A percentile compares a stretch with the other conserved stretches of the same genome.
phyloP scores from a whole-genome alignment of 306 rosid species.

The Trifolium repens region DNA sequence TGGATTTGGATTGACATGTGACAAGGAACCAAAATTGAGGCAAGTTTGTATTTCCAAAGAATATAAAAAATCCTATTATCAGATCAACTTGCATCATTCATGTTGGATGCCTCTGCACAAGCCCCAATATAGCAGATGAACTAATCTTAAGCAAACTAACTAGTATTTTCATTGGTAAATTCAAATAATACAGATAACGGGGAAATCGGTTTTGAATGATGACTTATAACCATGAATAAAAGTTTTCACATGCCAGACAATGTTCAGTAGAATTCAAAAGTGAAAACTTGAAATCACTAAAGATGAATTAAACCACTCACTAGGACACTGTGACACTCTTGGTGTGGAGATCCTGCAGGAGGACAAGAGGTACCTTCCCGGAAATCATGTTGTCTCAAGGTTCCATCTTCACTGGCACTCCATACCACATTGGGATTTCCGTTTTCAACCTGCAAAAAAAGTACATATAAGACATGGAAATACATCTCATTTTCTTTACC shows the following conservation, averaged over 20 bases:
- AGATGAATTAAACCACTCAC: constrained; percentile 54
- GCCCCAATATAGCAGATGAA: constrained; percentile 27
- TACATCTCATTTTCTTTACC: constrained; percentile 21
- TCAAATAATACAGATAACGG: constrained; percentile 13
- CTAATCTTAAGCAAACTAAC: constrained; percentile 34
- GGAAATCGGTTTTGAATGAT: not conserved
- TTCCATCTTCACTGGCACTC: constrained; percentile 99
- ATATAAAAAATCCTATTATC: not conserved
- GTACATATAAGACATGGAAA: constrained; percentile 41
- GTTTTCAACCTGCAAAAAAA: constrained; percentile 75
- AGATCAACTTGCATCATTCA: constrained; percentile 16
- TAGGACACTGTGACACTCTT: constrained; percentile 88
- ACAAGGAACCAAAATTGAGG: constrained; percentile 18
- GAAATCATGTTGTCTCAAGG: constrained; percentile 94
- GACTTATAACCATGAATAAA: constrained; percentile 11
- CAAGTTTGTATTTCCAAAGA: constrained; percentile 1
- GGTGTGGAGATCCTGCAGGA: constrained; percentile 84
- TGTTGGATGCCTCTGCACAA: not conserved
- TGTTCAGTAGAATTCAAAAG: constrained; percentile 7
- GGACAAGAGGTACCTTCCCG: constrained; percentile 92
- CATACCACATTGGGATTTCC: constrained; percentile 98
- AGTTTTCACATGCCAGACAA: constrained; percentile 2
- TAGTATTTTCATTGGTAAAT: constrained; percentile 11
- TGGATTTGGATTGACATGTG: constrained; percentile 13
- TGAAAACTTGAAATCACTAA: constrained; percentile 4